These are phyloP conservation scores for Grosmannia huntii DNA, from an alignment of 2,329 filamentous ascomycete genomes.

Conservation along the genomic window DNA sequence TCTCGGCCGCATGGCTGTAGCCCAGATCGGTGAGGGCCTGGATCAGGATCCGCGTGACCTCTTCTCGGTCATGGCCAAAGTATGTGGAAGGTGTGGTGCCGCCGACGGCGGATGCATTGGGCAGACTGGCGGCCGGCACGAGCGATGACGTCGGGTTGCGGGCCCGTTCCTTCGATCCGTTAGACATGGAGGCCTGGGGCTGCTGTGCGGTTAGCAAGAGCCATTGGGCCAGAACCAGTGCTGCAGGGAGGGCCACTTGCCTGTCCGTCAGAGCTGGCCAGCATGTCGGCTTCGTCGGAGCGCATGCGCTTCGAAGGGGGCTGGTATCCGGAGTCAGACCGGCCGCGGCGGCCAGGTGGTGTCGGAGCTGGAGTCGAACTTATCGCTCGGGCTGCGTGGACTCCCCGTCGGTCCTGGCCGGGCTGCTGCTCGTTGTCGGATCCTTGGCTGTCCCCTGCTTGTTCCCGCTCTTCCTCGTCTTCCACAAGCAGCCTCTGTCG, in stretches of 20 bases:
- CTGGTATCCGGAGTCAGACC: not conserved
- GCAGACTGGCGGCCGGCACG: not conserved
- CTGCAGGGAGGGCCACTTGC: not conserved
- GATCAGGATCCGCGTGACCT: constrained; percentile 84
- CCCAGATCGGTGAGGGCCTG: constrained; percentile 84
- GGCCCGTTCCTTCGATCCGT: constrained; percentile 32
- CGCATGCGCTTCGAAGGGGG: constrained; percentile 8
- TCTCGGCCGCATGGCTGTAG: constrained; percentile 63
- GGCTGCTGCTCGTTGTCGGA: not conserved
- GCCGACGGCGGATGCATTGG: not conserved
- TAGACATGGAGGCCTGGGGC: constrained; percentile 25
- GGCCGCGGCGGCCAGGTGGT: not conserved
- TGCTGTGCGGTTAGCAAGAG: not conserved
- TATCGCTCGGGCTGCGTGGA: not conserved
- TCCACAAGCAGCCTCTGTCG: constrained; percentile 36
- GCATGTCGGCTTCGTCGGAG: constrained; percentile 4
- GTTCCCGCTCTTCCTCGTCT: constrained; percentile 10
- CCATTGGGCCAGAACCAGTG: not conserved
- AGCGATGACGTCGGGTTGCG: not conserved
- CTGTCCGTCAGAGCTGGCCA: constrained; percentile 5
- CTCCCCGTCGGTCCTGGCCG: not conserved
- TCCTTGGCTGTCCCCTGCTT: not conserved
- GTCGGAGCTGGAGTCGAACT: not conserved
- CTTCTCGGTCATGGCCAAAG: constrained; percentile 79
- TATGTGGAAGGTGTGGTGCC: constrained; percentile 31